Base-by-base conservation (phyloP, 2,329 filamentous ascomycete species). In the Colletotrichum destructivum region DNA sequence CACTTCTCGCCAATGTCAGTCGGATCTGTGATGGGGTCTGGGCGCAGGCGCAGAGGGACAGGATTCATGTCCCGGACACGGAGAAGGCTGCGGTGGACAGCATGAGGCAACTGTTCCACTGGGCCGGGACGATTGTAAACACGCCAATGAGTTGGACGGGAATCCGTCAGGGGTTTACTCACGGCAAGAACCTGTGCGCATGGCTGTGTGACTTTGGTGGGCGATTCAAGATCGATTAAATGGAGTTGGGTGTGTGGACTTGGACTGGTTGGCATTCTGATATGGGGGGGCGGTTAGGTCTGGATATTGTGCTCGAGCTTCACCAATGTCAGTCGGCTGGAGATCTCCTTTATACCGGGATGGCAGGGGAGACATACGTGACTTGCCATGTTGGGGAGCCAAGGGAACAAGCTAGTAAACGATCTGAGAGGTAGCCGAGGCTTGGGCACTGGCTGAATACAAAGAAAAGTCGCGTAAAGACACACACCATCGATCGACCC, bases 1-100 rank as follows among this genome's bases (percentile, higher is more conserved):
- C 44, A 18, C 77, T 82, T 2, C 75, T 80, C 18, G 73, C 75
- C 44, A 81, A 81, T 70, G 66, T 77, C 21, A 78, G 75, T 46
- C 69, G 59, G 46, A 80, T 82, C 46, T 80, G 79, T 73, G 74
- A 73, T 47, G 74, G 78, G 69, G 60, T 81, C 4, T 82, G 79
- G 80, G 72, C 71, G 13, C 76, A 77, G 18, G 77, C 79, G 31
- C 76, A 76, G 55, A 75, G 77, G n/a, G 77, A 79, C 49, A 75
- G 80, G 11, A 71, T 77, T 13, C 62, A 78, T 44, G 77, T 81
- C 9, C 75, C 77, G 40, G 74, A 75, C 42, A 72, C 77, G 16
- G 79, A 81, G 74, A 75, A 75, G 16, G 42, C 72, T 52, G 77
- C 77, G 13, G 75, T 77, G 54, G 74, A 74, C n/a, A 76, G 75